phyloP scores from a whole-genome alignment of 768 basidiomycete species.

The Lentinula lateritia region DNA sequence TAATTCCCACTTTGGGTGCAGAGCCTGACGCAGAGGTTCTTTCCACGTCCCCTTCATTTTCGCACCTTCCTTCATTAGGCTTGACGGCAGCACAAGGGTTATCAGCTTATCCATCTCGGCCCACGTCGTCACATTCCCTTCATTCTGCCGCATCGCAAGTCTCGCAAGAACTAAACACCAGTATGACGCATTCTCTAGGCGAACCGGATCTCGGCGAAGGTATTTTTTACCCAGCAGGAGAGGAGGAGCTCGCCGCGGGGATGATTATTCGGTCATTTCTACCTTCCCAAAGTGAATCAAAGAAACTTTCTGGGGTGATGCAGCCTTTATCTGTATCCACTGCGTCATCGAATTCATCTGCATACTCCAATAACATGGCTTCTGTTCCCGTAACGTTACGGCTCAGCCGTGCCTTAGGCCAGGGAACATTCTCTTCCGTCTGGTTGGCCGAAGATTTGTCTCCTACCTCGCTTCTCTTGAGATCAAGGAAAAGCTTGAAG shows the following conservation, averaged over 20 bases:
- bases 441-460: conserved; percentile 64
- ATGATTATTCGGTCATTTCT: conserved; percentile 12
- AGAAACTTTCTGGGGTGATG: neutral
- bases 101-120: conserved; percentile 11
- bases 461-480: conserved; percentile 35
- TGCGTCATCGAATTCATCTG: neutral
- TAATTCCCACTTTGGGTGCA: conserved; percentile 2
- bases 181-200: conserved; percentile 7
- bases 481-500: conserved; percentile 34
- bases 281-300: neutral
- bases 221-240: conserved; percentile 2
- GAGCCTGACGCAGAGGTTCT: conserved; percentile 13
- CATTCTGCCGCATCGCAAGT: conserved; percentile 1
- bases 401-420: conserved; percentile 53
- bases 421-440: conserved; percentile 71
- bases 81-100: neutral
- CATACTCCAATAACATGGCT: neutral
- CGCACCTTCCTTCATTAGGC: neutral
- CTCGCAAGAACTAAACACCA: conserved; percentile 3
- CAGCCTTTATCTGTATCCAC: conserved; percentile 1
- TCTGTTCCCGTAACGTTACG: conserved; percentile 31
- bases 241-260: conserved; percentile 8
- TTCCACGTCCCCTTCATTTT: conserved; percentile 9
- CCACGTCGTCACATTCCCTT: conserved; percentile 9
- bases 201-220: conserved; percentile 6